Percentiles rank a stretch among this genome's conserved stretches.
Evolutionary conservation across 108 stramenopile species (phyloP).

Genomic region (Cyclostephanos tholiformis): DNA sequence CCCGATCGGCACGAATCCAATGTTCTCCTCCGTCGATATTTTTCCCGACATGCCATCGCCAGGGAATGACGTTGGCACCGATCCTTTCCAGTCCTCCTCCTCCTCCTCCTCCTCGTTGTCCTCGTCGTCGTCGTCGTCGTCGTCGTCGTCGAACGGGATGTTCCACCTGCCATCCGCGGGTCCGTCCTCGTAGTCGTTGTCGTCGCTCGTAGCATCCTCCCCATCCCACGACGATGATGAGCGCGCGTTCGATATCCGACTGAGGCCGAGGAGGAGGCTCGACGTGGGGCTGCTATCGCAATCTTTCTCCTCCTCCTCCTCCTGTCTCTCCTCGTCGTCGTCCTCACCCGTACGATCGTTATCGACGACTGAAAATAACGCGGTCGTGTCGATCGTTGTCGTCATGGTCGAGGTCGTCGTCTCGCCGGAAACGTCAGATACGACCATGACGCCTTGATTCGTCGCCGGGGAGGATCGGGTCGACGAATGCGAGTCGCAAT

Average conservation of each 20-base stretch:
- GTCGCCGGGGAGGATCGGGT: neutral
- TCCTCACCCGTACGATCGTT: too few relatives aligned
- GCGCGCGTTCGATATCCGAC: conserved; percentile 1
- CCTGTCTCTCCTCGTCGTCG: neutral
- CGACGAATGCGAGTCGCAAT: neutral
- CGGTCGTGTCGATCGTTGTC: neutral
- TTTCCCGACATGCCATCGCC: neutral
- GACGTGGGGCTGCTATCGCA: neutral
- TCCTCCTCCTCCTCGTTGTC: neutral
- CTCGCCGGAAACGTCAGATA: neutral
- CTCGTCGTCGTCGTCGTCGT: neutral
- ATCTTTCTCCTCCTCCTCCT: neutral
- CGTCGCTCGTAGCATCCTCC: conserved; percentile 4
- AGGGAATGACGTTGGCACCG: neutral
- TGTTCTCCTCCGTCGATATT: neutral
- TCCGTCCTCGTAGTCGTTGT: neutral
- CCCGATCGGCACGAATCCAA: conserved; percentile 16
- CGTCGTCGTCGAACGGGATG: conserved; percentile 16
- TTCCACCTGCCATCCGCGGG: conserved; percentile 14
- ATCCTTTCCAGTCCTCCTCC: neutral
- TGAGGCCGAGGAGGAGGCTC: conserved; percentile 2
- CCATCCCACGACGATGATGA: neutral
- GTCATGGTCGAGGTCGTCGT: neutral
- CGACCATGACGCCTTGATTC: neutral
- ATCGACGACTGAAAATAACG: too few relatives aligned